These are phyloP conservation scores for Penicillium italicum DNA, from an alignment of 2,329 filamentous ascomycete species.

Conservation along the genomic window DNA sequence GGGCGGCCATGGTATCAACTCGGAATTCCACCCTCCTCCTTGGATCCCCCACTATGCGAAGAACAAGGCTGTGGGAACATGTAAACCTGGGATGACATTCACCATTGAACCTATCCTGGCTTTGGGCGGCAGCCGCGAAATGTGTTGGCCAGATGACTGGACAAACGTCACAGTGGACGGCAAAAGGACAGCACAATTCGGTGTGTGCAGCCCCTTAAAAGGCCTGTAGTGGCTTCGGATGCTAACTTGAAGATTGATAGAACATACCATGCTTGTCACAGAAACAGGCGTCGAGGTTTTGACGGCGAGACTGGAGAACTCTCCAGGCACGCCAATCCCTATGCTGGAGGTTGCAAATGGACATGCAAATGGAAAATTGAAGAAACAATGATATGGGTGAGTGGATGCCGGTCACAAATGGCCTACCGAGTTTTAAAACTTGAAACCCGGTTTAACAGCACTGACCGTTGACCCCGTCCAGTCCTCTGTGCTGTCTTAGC, in stretches of 20 bases:
- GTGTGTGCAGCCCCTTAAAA: constrained; percentile 13
- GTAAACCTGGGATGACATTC: constrained; percentile 91
- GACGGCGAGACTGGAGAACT: constrained; percentile 64
- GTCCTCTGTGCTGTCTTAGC: too few relatives aligned
- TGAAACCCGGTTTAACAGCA: too few relatives aligned
- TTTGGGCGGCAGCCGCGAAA: constrained; percentile 75
- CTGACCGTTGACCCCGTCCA: too few relatives aligned
- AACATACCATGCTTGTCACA: constrained; percentile 77
- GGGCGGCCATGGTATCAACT: constrained; percentile 87
- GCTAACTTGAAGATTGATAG: constrained; percentile 31
- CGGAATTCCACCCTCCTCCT: constrained; percentile 81
- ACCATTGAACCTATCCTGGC: constrained; percentile 96
- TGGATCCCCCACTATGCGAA: constrained; percentile 93
- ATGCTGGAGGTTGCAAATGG: constrained; percentile 43
- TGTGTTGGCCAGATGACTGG: constrained; percentile 96
- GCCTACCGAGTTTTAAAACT: too few relatives aligned
- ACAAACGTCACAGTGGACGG: constrained; percentile 86
- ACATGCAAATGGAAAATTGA: neutral
- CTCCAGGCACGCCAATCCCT: constrained; percentile 64
- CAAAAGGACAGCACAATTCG: constrained; percentile 83
- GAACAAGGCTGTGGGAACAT: constrained; percentile 87
- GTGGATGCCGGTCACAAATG: neutral
- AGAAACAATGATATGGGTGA: neutral
- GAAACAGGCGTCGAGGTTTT: constrained; percentile 72
- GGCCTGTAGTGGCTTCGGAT: neutral